Conservation (phyloP, 345 rosid species). For the Rhizophora mangle region DNA sequence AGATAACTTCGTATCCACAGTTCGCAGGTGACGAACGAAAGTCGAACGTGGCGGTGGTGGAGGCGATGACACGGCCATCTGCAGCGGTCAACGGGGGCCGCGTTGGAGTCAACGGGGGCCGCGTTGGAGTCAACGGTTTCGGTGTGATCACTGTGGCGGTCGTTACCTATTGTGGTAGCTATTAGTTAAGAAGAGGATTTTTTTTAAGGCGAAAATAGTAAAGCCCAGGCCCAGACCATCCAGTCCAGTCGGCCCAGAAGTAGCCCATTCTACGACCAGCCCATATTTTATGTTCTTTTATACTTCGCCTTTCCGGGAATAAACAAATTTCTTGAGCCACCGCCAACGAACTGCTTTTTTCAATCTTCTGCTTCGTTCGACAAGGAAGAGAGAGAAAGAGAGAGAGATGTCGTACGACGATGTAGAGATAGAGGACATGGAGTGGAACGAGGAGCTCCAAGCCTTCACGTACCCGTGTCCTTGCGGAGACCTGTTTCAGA, state of each 20-base stretch:
- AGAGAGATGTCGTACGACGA: slow-evolving; percentile 87
- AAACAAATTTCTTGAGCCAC: too few relatives aligned
- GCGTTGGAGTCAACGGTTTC: not conserved
- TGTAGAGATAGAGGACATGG: slow-evolving; percentile 97
- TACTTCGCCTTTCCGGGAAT: too few relatives aligned
- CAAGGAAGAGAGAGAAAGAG: too few relatives aligned
- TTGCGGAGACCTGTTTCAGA: slow-evolving; percentile 91
- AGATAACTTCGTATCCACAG: slow-evolving; percentile 53
- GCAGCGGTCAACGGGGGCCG: not conserved
- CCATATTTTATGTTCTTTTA: too few relatives aligned
- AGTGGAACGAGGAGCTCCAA: slow-evolving; percentile 78
- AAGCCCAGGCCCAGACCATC: too few relatives aligned
- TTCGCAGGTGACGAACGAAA: slow-evolving; percentile 32
- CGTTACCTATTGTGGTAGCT: not conserved
- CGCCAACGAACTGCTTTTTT: too few relatives aligned
- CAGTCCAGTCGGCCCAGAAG: too few relatives aligned
- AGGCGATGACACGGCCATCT: not conserved
- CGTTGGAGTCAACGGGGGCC: not conserved
- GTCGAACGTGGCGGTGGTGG: slow-evolving; percentile 3
- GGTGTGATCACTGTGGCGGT: not conserved
- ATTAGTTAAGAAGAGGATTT: not conserved
- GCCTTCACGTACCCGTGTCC: slow-evolving; percentile 90
- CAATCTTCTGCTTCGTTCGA: too few relatives aligned
- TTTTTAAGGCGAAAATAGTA: too few relatives aligned
- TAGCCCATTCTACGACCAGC: too few relatives aligned